Conservation (phyloP, 2,329 filamentous ascomycete genomes). For the Fusarium tjaetaba region DNA sequence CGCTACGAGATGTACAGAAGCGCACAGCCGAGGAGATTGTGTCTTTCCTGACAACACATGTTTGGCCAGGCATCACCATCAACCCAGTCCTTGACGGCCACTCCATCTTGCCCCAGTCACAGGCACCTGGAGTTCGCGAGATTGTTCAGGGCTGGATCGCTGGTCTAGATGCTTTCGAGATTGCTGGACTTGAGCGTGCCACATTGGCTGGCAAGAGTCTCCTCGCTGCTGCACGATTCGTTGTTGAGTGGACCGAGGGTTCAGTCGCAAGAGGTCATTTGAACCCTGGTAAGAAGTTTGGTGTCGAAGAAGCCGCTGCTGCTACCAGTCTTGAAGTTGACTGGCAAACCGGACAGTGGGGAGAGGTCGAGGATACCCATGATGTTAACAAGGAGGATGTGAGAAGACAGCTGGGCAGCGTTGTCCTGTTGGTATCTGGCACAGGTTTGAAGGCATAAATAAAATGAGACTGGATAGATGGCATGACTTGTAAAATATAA, state of each 20-base stretch:
- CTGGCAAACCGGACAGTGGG: constrained; percentile 93
- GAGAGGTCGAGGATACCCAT: constrained; percentile 97
- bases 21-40: constrained; percentile 76
- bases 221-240: constrained; percentile 76
- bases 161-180: constrained; percentile 78
- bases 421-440: constrained; percentile 81
- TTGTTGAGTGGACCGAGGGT: constrained; percentile 89
- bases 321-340: constrained; percentile 84
- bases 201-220: constrained; percentile 89
- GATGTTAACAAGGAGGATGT: constrained; percentile 95
- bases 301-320: constrained; percentile 82
- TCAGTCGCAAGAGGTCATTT: constrained; percentile 61
- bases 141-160: constrained; percentile 82
- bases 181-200: constrained; percentile 86
- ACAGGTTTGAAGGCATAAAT: constrained; percentile 43
- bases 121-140: constrained; percentile 78
- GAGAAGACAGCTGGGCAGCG: constrained; percentile 86
- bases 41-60: constrained; percentile 72
- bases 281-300: constrained; percentile 62
- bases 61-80: constrained; percentile 88
- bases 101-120: constrained; percentile 78
- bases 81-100: constrained; percentile 80
- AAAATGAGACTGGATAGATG: background rate
- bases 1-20: constrained; percentile 78
- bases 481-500: constrained; percentile 28